A percentile compares a stretch with the other conserved stretches of the same genome.
These are phyloP conservation scores for Boletus huronensis DNA, from an alignment of 768 basidiomycete species.

Conservation along the genomic window DNA sequence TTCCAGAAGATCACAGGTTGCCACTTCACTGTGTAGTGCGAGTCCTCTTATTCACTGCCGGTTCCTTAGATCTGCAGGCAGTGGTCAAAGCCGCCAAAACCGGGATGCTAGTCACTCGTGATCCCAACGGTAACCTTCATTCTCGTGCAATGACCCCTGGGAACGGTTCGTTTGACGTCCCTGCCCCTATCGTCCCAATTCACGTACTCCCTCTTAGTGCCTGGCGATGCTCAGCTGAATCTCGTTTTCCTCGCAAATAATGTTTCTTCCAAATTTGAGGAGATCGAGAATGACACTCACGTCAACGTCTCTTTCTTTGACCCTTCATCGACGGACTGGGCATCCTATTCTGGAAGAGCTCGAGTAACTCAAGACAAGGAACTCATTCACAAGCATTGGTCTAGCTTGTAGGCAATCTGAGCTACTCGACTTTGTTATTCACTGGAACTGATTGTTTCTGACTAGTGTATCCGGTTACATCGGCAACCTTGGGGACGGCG, in stretches of 20 bases:
- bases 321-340: constrained; percentile 70
- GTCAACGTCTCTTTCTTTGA: constrained; percentile 83
- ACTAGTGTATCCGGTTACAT: constrained; percentile 72
- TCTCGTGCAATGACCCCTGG: constrained; percentile 78
- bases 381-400: constrained; percentile 65
- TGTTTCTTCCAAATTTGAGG: constrained; percentile 67
- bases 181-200: background rate
- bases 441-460: background rate
- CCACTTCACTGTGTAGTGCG: background rate
- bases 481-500: constrained; percentile 79
- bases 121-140: constrained; percentile 64
- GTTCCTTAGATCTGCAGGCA: constrained; percentile 50
- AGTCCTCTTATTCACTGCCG: background rate
- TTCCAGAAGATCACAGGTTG: constrained; percentile 66
- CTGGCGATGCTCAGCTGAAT: constrained; percentile 44
- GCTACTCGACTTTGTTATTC: background rate
- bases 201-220: constrained; percentile 31
- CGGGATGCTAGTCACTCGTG: constrained; percentile 78
- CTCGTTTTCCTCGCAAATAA: constrained; percentile 75
- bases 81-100: constrained; percentile 62
- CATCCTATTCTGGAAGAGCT: constrained; percentile 72
- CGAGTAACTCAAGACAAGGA: constrained; percentile 59
- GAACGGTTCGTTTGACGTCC: constrained; percentile 43
- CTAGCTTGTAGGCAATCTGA: constrained; percentile 37
- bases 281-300: constrained; percentile 69